Evolutionary conservation across 164 flowering plant species (phyloP).

Genomic region (Paratinospora sagittata): DNA sequence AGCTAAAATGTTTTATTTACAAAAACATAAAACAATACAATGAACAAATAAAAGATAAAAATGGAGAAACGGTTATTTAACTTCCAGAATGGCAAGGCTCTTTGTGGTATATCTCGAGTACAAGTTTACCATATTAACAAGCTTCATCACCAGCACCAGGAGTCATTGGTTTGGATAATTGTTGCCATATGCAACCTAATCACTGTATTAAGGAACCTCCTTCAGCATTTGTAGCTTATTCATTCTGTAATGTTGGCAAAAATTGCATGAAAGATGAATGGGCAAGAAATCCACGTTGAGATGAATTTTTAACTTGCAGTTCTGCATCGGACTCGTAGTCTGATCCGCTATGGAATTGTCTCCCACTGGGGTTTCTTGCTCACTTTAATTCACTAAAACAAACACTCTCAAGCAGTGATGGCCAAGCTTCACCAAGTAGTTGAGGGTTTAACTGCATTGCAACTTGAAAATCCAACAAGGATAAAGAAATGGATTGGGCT

Average conservation of each 20-base stretch:
- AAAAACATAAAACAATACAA: slow-evolving; percentile 11
- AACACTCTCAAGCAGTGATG: slow-evolving; percentile 60
- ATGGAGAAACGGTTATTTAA: slow-evolving; percentile 10
- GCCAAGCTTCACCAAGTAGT: slow-evolving; percentile 77
- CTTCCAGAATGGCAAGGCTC: slow-evolving; percentile 12
- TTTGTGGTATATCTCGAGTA: slow-evolving; percentile 14
- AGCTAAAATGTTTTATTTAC: slow-evolving; percentile 19
- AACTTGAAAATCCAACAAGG: slow-evolving; percentile 49
- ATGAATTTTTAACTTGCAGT: background rate
- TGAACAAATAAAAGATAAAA: slow-evolving; percentile 15
- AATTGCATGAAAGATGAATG: background rate
- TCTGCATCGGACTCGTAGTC: background rate
- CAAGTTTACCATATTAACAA: slow-evolving; percentile 18
- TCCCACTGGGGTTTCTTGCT: slow-evolving; percentile 25
- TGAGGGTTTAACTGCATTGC: slow-evolving; percentile 72
- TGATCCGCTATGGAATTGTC: slow-evolving; percentile 22
- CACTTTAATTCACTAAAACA: slow-evolving; percentile 23
- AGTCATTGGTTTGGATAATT: slow-evolving; percentile 22
- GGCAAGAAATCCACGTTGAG: background rate
- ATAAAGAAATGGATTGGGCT: slow-evolving; percentile 19
- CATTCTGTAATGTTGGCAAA: background rate
- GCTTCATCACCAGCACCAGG: slow-evolving; percentile 10
- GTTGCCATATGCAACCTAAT: slow-evolving; percentile 30
- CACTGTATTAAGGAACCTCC: slow-evolving; percentile 24
- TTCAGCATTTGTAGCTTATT: slow-evolving; percentile 15